phyloP scores from a whole-genome alignment of 2,329 filamentous ascomycete genomes.

The Monilinia laxa region DNA sequence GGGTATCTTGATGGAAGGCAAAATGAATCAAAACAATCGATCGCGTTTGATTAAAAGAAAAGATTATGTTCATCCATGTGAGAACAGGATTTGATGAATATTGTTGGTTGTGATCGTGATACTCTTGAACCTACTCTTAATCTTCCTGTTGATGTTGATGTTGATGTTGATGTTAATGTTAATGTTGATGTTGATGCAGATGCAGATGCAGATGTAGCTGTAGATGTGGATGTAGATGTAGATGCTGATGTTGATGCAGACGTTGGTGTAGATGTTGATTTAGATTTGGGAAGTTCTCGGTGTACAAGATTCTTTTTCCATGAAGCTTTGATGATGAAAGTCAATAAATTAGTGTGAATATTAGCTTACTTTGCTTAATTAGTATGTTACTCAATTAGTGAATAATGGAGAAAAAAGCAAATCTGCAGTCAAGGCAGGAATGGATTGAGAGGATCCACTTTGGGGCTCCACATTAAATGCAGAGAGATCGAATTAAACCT shows the following conservation, averaged over 20 bases:
- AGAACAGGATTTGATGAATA: not conserved
- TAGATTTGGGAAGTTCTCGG: not conserved
- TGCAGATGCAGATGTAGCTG: too few relatives aligned
- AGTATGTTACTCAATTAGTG: slow-evolving; percentile 7
- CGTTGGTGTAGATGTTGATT: not conserved
- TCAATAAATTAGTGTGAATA: not conserved
- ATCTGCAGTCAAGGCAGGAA: slow-evolving; percentile 15
- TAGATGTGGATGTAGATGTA: not conserved
- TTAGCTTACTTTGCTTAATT: not conserved
- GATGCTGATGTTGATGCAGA: not conserved
- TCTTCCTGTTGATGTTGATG: not conserved
- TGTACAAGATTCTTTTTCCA: slow-evolving; percentile 20
- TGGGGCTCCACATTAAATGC: not conserved
- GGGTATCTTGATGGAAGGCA: not conserved
- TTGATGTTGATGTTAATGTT: not conserved
- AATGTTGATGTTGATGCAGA: not conserved
- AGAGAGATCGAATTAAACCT: not conserved
- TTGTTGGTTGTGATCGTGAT: not conserved
- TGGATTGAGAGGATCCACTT: not conserved
- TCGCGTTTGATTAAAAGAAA: not conserved
- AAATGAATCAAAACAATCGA: slow-evolving; percentile 7
- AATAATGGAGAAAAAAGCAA: slow-evolving; percentile 22
- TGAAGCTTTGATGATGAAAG: slow-evolving; percentile 22
- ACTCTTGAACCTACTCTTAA: too few relatives aligned
- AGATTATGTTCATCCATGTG: not conserved